phyloP scores from a whole-genome alignment of 2,329 filamentous ascomycete species.

The Beauveria bassiana region DNA sequence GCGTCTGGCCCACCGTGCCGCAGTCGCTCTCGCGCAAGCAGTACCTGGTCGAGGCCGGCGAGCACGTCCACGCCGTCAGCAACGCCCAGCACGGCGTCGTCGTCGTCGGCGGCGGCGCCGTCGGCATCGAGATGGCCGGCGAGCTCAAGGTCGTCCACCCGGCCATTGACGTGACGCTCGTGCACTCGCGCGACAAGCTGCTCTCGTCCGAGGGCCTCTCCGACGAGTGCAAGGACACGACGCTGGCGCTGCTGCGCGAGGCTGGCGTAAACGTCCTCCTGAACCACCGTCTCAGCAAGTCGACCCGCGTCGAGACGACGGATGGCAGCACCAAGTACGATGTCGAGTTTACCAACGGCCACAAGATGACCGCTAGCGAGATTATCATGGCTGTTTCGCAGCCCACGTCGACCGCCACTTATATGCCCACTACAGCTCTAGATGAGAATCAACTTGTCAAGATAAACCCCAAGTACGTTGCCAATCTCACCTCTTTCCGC shows the following conservation, averaged over 20 bases:
- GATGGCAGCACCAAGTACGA: slow-evolving; percentile 35
- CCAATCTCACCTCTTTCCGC: too few relatives aligned
- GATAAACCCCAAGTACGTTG: slow-evolving; percentile 43
- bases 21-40: slow-evolving; percentile 53
- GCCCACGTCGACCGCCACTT: slow-evolving; percentile 53
- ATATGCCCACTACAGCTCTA: slow-evolving; percentile 51
- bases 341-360: slow-evolving; percentile 53
- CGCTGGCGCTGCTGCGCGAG: slow-evolving; percentile 50
- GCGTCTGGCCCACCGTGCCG: slow-evolving; percentile 67
- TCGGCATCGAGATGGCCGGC: slow-evolving; percentile 75
- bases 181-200: slow-evolving; percentile 63
- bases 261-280: slow-evolving; percentile 59
- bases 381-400: slow-evolving; percentile 64
- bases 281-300: slow-evolving; percentile 46
- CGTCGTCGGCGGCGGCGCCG: slow-evolving; percentile 69
- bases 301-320: slow-evolving; percentile 35
- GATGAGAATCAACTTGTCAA: slow-evolving; percentile 59
- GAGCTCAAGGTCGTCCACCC: slow-evolving; percentile 66
- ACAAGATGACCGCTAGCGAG: slow-evolving; percentile 51
- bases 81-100: slow-evolving; percentile 52
- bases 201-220: slow-evolving; percentile 68
- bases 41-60: slow-evolving; percentile 54
- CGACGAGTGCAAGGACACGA: slow-evolving; percentile 57
- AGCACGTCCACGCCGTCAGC: slow-evolving; percentile 49
- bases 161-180: slow-evolving; percentile 57